A percentile compares a stretch with the other conserved stretches of the same genome.
phyloP scores from a whole-genome alignment of 139 green algal species.

The Coelastrella sp. region DNA sequence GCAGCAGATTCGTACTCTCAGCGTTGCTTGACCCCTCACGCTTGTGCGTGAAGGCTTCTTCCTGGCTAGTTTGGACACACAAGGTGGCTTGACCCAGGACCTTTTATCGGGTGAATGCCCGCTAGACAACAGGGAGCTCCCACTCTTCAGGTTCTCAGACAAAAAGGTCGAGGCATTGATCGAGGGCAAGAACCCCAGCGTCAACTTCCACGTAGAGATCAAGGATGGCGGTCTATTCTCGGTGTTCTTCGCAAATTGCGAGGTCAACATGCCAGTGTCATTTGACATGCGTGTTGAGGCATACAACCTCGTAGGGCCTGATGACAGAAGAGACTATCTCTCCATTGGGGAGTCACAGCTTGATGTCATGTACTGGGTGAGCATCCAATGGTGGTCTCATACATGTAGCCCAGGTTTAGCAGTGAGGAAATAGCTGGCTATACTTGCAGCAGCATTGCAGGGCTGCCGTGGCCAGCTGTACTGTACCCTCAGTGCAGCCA shows the following conservation, averaged over 20 bases:
- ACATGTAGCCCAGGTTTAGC: no score
- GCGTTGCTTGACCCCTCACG: not conserved
- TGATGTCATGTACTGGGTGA: slow-evolving; percentile 89
- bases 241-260: slow-evolving; percentile 95
- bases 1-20: no score
- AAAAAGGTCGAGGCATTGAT: slow-evolving; percentile 51
- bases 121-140: slow-evolving; percentile 27
- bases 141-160: slow-evolving; percentile 64
- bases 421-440: no score
- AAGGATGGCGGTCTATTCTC: slow-evolving; percentile 58
- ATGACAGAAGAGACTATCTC: slow-evolving; percentile 78
- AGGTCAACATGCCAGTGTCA: slow-evolving; percentile 74
- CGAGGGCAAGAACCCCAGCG: slow-evolving; percentile 11
- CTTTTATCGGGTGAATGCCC: slow-evolving; percentile 48
- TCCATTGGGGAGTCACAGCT: slow-evolving; percentile 90
- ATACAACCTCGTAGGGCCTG: slow-evolving; percentile 72
- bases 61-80: slow-evolving; percentile 55
- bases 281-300: slow-evolving; percentile 75
- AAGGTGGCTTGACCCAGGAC: slow-evolving; percentile 34
- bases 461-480: no score
- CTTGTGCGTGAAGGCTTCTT: slow-evolving; percentile 7
- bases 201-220: slow-evolving; percentile 56
- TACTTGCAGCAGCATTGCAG: no score
- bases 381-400: no score
- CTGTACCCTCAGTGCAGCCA: no score